These are phyloP conservation scores for Monosporascus sp. DNA, from an alignment of 2,329 filamentous ascomycete species.

Conservation along the genomic window DNA sequence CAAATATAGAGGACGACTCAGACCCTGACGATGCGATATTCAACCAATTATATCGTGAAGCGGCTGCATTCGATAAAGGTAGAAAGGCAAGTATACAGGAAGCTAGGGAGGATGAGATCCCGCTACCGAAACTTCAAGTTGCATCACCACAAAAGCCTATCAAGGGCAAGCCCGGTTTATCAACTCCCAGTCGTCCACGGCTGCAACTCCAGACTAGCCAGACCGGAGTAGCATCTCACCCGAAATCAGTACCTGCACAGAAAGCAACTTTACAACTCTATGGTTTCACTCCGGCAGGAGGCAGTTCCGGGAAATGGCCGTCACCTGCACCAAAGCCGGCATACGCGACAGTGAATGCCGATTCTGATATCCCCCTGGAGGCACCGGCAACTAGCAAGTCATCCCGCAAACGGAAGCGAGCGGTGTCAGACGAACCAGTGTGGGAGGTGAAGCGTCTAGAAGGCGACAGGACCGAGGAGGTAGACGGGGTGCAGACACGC, in stretches of 20 bases:
- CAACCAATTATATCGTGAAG: slow-evolving; percentile 21
- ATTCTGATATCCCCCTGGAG: too few relatives aligned
- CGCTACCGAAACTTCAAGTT: not conserved
- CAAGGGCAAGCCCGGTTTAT: not conserved
- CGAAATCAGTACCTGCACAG: not conserved
- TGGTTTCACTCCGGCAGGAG: slow-evolving; percentile 23
- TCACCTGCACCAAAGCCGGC: not conserved
- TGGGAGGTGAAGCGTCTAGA: slow-evolving; percentile 44
- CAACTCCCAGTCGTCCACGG: not conserved
- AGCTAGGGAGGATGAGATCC: not conserved
- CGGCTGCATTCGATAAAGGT: slow-evolving; percentile 3
- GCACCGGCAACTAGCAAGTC: not conserved
- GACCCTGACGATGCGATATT: slow-evolving; percentile 23
- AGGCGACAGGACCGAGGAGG: slow-evolving; percentile 33
- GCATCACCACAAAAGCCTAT: not conserved
- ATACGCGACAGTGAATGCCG: not conserved
- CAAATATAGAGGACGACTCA: slow-evolving; percentile 17
- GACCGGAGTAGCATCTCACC: not conserved
- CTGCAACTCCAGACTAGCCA: not conserved
- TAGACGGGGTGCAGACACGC: slow-evolving; percentile 31
- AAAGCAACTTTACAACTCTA: slow-evolving; percentile 4
- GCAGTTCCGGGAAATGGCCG: slow-evolving; percentile 12
- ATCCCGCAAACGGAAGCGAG: slow-evolving; percentile 1
- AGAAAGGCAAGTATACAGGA: not conserved
- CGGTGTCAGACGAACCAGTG: slow-evolving; percentile 15